phyloP scores from a whole-genome alignment of 352 stramenopile species.

The Globisporangium apiculatum region DNA sequence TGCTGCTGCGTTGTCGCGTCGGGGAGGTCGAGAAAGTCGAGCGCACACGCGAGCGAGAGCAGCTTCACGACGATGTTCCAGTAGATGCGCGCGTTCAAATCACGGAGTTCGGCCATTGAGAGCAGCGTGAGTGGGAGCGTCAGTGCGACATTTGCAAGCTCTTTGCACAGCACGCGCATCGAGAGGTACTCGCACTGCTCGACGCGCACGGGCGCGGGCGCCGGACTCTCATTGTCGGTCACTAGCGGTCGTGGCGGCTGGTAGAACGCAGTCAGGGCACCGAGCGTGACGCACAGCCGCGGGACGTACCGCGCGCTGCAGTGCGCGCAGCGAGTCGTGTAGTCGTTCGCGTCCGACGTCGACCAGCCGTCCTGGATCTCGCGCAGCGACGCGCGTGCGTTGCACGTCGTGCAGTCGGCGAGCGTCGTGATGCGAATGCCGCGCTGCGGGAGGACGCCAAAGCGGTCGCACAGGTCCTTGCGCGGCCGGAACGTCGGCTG shows the following conservation, averaged over 20 bases:
- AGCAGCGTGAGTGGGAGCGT: constrained; percentile 33
- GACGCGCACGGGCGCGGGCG: constrained; percentile 9
- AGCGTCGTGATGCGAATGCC: constrained; percentile 34
- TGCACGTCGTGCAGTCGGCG: constrained; percentile 29
- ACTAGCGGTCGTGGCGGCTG: neutral
- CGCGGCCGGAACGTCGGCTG: constrained; percentile 10
- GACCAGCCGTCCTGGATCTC: constrained; percentile 33
- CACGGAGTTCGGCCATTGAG: constrained; percentile 25
- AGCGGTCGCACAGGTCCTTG: constrained; percentile 41
- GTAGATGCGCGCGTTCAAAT: constrained; percentile 36
- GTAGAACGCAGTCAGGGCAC: constrained; percentile 22
- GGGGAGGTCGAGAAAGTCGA: constrained; percentile 40
- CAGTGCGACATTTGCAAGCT: constrained; percentile 28
- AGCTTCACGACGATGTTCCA: constrained; percentile 58
- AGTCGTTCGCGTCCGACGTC: constrained; percentile 26
- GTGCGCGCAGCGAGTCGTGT: constrained; percentile 25
- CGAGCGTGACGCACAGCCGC: constrained; percentile 28
- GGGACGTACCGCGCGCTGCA: constrained; percentile 29
- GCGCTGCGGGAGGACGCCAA: constrained; percentile 25
- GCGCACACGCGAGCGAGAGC: constrained; percentile 27
- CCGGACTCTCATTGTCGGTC: neutral
- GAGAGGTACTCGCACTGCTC: constrained; percentile 44
- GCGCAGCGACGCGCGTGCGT: constrained; percentile 19
- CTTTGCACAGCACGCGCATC: constrained; percentile 34
- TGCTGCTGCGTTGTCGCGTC: constrained; percentile 2